Conservation (phyloP, 371 early-diverging fungal species). For the Modicella reniformis region DNA sequence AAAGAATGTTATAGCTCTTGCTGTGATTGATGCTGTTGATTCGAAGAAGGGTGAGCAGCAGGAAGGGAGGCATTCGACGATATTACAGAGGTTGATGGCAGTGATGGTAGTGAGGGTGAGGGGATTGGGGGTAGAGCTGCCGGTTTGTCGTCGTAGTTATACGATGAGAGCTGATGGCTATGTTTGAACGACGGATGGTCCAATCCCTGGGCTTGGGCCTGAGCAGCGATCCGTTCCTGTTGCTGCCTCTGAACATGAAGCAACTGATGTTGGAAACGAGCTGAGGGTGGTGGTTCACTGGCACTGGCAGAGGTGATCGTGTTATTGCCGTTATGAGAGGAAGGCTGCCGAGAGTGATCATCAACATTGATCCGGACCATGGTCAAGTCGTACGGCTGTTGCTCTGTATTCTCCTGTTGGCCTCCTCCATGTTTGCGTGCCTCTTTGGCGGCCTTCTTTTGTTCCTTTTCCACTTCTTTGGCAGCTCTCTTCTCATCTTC, state of each 20-base stretch:
- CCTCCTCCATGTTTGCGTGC: conserved; percentile 1
- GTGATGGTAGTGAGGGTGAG: not conserved
- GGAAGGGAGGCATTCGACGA: not conserved
- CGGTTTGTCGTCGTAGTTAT: not conserved
- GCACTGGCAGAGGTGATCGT: no score
- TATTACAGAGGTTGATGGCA: not conserved
- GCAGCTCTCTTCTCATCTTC: conserved; percentile 21
- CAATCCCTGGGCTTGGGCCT: no score
- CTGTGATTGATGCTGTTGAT: not conserved
- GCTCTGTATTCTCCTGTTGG: conserved; percentile 1
- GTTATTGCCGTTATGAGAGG: not conserved
- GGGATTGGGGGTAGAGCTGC: not conserved
- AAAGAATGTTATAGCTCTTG: not conserved
- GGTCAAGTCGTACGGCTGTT: conserved; percentile 45
- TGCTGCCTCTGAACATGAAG: no score
- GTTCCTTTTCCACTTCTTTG: conserved; percentile 37
- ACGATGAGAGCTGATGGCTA: not conserved
- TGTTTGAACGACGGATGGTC: no score
- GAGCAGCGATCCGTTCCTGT: no score
- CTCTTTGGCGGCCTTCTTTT: conserved; percentile 30
- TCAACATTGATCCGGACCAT: conserved; percentile 48
- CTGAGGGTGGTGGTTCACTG: not conserved
- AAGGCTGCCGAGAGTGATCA: conserved; percentile 26
- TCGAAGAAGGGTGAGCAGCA: not conserved
- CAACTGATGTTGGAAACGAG: no score